Percentiles rank a stretch among this genome's conserved stretches.
Conservation (phyloP, 1,284 basidiomycete species). For the Tilletiaria anomala region DNA sequence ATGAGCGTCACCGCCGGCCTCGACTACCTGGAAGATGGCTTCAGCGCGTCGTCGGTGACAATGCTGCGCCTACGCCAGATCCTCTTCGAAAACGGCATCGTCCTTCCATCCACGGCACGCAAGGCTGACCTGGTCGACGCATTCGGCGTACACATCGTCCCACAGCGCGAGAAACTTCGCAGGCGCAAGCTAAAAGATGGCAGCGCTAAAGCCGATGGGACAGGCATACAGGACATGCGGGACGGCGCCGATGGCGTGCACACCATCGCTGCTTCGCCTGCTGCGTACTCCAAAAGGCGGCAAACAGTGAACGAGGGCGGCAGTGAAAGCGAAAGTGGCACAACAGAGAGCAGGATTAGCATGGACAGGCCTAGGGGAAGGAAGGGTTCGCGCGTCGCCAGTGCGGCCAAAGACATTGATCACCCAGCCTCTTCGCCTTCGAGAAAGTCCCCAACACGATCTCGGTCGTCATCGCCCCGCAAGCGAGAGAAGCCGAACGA, state of each 20-base stretch:
- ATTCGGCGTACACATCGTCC: constrained; percentile 50
- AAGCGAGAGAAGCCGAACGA: background rate
- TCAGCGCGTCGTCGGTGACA: constrained; percentile 63
- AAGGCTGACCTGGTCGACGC: constrained; percentile 72
- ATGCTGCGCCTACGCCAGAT: constrained; percentile 66
- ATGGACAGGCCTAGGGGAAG: too few species aligned
- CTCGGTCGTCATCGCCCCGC: constrained; percentile 6
- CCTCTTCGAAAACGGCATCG: constrained; percentile 65
- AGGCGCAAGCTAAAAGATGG: constrained; percentile 49
- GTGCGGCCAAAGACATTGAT: background rate
- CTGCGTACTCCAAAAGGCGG: background rate
- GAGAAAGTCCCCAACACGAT: background rate
- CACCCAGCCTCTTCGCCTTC: background rate
- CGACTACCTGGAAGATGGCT: constrained; percentile 65
- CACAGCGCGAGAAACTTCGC: constrained; percentile 10
- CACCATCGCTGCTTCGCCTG: background rate
- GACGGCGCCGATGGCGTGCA: background rate
- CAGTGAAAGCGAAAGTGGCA: background rate
- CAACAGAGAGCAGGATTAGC: too few species aligned
- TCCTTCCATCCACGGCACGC: constrained; percentile 61
- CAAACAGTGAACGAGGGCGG: background rate
- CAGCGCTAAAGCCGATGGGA: constrained; percentile 38
- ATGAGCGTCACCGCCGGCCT: too few species aligned
- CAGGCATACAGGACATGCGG: constrained; percentile 42
- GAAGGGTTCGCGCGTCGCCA: too few species aligned